Evolutionary conservation across 345 rosid genomes (phyloP).

Genomic region (Camelina hispida): DNA sequence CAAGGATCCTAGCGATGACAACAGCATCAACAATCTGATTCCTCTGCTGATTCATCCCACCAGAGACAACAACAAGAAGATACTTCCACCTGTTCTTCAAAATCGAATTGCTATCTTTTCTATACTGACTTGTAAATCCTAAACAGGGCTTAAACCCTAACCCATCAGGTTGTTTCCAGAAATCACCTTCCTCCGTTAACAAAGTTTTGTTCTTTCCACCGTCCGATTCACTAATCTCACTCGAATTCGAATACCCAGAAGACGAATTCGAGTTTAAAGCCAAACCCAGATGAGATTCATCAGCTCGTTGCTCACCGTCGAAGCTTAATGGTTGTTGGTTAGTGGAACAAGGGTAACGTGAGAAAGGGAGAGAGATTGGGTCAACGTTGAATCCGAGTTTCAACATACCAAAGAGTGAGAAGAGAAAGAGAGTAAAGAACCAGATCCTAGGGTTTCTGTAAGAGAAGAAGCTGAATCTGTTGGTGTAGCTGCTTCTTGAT

Average conservation of each 20-base stretch:
- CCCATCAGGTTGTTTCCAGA: slow-evolving; percentile 97
- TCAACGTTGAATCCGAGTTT: slow-evolving; percentile 60
- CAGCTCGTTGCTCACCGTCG: slow-evolving; percentile 17
- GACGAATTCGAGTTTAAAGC: neutral
- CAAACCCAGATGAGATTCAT: slow-evolving; percentile 44
- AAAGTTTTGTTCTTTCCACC: slow-evolving; percentile 38
- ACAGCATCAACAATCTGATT: slow-evolving; percentile 99
- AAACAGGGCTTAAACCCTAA: slow-evolving; percentile 87
- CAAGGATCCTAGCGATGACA: slow-evolving; percentile 93
- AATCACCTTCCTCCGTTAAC: slow-evolving; percentile 52
- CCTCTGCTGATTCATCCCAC: slow-evolving; percentile 97
- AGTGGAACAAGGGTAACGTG: slow-evolving; percentile 61
- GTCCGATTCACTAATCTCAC: neutral
- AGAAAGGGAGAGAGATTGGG: slow-evolving; percentile 53
- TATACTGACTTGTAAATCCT: slow-evolving; percentile 61
- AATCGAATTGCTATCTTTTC: slow-evolving; percentile 54
- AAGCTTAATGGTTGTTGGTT: slow-evolving; percentile 24
- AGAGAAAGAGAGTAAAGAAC: slow-evolving; percentile 66
- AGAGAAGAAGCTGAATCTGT: slow-evolving; percentile 43
- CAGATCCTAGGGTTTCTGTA: slow-evolving; percentile 61
- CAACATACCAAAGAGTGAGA: slow-evolving; percentile 72
- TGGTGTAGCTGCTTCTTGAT: slow-evolving; percentile 35
- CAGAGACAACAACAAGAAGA: slow-evolving; percentile 87
- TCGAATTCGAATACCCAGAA: slow-evolving; percentile 34
- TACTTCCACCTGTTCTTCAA: slow-evolving; percentile 70